Base-by-base conservation (phyloP, 2,329 filamentous ascomycete genomes). In the Clonostachys chloroleuca region DNA sequence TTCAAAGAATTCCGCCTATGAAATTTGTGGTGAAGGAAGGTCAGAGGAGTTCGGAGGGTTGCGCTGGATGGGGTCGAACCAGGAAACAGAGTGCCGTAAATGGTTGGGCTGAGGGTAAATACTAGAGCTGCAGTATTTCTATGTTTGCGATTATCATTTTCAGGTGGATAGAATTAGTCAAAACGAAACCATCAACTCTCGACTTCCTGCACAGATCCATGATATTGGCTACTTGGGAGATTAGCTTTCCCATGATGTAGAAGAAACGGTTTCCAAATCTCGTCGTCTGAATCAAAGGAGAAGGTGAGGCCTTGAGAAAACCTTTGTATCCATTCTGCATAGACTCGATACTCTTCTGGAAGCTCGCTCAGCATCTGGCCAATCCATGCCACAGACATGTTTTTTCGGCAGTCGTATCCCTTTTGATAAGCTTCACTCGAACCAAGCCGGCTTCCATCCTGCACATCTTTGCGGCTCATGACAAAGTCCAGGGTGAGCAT, bases 331-430 rank as follows among this genome's bases (percentile, higher is more conserved):
- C 66, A 69, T 10, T 59, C 48, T 1, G 68, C 55, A 46, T 70
- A 66, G 13, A 51, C 42, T 1, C 52, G 55, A 45, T 68, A 65
- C 34, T 63, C 49, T 2, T 35, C 47, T 9, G 60, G 64, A 35
- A 68, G 55, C 2, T 59, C 54, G 6, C 56, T 52, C 9, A 63
- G 59, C 12, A 73, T 65, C 30, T 56, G 51, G 39, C 66, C 59
- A 0, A 62, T 58, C 71, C 73, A 75, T 12, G 66, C 56, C 37
- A 67, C 56, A 5, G 62, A 64, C 49, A 62, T 60, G 18, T 50
- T 52, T 20, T 58, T 59, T 37, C 57, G 51, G 16, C 49, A 53
- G 16, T 56, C 50, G 12, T 52, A 50, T 0, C 56, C 54, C 33
- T 54, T 53, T 9, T 51, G 43, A 10, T 30, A 30, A 30, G 24